These are phyloP conservation scores for Podaxis sp. DNA, from an alignment of 768 basidiomycete species.

Conservation along the genomic window DNA sequence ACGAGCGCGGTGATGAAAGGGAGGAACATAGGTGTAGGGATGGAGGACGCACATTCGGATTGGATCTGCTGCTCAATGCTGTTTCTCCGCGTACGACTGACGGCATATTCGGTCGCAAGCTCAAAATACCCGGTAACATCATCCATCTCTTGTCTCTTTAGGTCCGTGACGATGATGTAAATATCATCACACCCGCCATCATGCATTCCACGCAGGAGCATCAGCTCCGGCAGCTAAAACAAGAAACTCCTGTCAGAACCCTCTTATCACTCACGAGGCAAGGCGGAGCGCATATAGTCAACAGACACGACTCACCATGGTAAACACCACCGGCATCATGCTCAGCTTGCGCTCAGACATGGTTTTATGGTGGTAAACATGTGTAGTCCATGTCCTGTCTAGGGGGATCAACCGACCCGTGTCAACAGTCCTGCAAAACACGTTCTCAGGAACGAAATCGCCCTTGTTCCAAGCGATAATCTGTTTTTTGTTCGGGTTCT, in stretches of 20 bases:
- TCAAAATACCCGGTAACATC: conserved; percentile 79
- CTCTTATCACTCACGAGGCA: not conserved
- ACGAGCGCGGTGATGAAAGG: conserved; percentile 1
- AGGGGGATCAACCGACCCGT: conserved; percentile 77
- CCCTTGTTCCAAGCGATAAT: conserved; percentile 66
- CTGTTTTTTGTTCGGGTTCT: conserved; percentile 45
- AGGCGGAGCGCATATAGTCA: not conserved
- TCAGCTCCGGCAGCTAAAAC: conserved; percentile 69
- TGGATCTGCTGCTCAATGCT: conserved; percentile 68
- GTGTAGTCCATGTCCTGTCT: conserved; percentile 80
- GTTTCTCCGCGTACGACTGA: conserved; percentile 62
- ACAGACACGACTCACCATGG: conserved; percentile 53
- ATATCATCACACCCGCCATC: conserved; percentile 78
- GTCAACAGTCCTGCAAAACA: conserved; percentile 78
- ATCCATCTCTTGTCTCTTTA: conserved; percentile 81
- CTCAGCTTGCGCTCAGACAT: conserved; percentile 71
- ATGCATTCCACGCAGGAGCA: conserved; percentile 80
- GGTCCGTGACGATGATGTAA: conserved; percentile 75
- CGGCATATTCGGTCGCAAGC: conserved; percentile 65
- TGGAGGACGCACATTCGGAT: conserved; percentile 58
- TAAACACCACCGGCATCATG: conserved; percentile 81
- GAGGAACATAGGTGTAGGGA: conserved; percentile 1
- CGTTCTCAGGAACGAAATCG: conserved; percentile 75
- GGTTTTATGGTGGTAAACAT: conserved; percentile 76
- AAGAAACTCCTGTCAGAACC: conserved; percentile 5